These are phyloP conservation scores for Aspergillus persii DNA, from an alignment of 2,329 filamentous ascomycete genomes.

Conservation along the genomic window DNA sequence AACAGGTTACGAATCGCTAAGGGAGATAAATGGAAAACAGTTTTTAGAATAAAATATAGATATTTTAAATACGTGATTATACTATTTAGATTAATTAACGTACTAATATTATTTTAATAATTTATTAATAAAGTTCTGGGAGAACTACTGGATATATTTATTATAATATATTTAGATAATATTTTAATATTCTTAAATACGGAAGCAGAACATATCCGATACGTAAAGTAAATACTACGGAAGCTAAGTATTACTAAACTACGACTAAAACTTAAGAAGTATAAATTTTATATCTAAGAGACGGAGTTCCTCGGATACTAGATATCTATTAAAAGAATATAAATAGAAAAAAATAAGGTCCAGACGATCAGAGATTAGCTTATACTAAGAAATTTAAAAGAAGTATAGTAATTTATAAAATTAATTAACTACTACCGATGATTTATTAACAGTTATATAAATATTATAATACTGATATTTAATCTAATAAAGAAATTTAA, in stretches of 20 bases:
- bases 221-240: not conserved
- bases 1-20: conserved; percentile 19
- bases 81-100: conserved; percentile 24
- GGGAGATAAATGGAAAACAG: conserved; percentile 32
- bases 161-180: conserved; percentile 4
- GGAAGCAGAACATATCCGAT: not conserved
- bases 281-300: conserved; percentile 1
- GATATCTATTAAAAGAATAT: not conserved
- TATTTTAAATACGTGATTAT: conserved; percentile 32
- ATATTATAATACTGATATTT: not conserved
- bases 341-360: not conserved
- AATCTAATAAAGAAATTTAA: not conserved
- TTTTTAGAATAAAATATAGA: conserved; percentile 24
- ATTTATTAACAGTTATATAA: not conserved
- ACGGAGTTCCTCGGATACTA: not conserved
- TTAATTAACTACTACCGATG: not conserved
- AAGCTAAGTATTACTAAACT: not conserved
- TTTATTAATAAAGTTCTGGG: too few relatives aligned
- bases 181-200: conserved; percentile 6
- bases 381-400: conserved; percentile 1
- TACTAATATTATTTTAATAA: conserved; percentile 4
- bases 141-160: not conserved
- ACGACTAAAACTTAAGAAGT: conserved; percentile 2
- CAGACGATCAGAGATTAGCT: not conserved
- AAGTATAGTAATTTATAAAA: not conserved